Base-by-base conservation (phyloP, 495 filamentous ascomycete genomes). In the Podospora australis region DNA sequence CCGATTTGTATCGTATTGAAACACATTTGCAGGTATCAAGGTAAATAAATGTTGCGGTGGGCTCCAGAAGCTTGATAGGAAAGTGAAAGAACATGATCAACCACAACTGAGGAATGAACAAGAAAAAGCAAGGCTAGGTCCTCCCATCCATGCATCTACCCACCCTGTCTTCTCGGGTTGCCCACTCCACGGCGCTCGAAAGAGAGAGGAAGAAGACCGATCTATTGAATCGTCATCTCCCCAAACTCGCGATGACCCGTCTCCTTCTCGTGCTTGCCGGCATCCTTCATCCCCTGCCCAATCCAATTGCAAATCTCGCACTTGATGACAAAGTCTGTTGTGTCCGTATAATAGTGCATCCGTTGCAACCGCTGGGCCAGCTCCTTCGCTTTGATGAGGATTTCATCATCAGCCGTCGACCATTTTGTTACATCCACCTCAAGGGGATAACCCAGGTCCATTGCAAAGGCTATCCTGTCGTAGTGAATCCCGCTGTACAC, bases 401-500 rank as follows among this genome's bases (percentile, higher is more conserved):
- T 75, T 21, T 79, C 70, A 2, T 85, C 73, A 59, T 95, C 59
- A 8, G 70, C 69, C 0, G 79, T 72, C 24, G 83, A 74, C 70
- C 95, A 98, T 6, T 88, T 76, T 39, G 87, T 86, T 20, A 81
- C 78, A 55, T 98, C 92, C 44, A 82, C 77, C 17, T 89, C 80
- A 4, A 87, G 73, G 8, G 80, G 75, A 10, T 77, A 69, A 49
- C 79, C 71, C 8, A 83, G 70, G 49, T 73, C 73, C 35, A 84
- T 83, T 8, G 77, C 79, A 55, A 94, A 74, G 0, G 85, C 87
- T 42, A 96, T 80, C n/a, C 85, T 81, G 64, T 98, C 92, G 63
- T 98, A 98, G 59, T 98, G 92, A 44, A 97, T 91, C 0, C 89
- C 90, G 0, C 86, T 90, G 65, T 96, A 98, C 2, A 96, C 81